Conservation (phyloP, 2,329 filamentous ascomycete genomes). For the Cytospora paraplurivora region DNA sequence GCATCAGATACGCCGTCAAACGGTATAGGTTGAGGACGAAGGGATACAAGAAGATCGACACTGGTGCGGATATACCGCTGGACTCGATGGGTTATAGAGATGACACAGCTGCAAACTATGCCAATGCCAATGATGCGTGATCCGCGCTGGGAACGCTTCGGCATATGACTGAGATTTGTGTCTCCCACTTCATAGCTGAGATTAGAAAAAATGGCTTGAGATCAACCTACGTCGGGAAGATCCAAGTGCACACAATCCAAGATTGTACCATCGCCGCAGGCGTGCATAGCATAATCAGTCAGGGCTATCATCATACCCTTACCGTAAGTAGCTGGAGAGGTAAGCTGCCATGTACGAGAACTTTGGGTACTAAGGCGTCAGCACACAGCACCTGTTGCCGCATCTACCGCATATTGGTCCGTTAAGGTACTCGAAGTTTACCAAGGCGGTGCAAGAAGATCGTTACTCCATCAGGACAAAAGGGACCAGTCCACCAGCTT, state of each 20-base stretch:
- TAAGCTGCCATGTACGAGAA: background rate
- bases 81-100: slow-evolving; percentile 10
- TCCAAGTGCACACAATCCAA: background rate
- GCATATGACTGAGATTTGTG: background rate
- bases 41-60: slow-evolving; percentile 15
- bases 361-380: background rate
- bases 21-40: slow-evolving; percentile 27
- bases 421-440: no score
- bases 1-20: background rate
- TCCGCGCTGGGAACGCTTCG: background rate
- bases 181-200: background rate
- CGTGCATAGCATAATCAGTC: no score
- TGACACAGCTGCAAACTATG: background rate
- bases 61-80: slow-evolving; percentile 19
- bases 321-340: background rate
- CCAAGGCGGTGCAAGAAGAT: no score
- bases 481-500: no score
- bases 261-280: background rate
- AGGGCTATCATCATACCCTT: background rate
- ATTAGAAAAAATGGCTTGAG: background rate
- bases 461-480: no score
- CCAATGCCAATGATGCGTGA: background rate
- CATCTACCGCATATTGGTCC: background rate
- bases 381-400: background rate
- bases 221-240: background rate